Base-by-base conservation (phyloP, 306 rosid species). In the Mucuna pruriens region DNA sequence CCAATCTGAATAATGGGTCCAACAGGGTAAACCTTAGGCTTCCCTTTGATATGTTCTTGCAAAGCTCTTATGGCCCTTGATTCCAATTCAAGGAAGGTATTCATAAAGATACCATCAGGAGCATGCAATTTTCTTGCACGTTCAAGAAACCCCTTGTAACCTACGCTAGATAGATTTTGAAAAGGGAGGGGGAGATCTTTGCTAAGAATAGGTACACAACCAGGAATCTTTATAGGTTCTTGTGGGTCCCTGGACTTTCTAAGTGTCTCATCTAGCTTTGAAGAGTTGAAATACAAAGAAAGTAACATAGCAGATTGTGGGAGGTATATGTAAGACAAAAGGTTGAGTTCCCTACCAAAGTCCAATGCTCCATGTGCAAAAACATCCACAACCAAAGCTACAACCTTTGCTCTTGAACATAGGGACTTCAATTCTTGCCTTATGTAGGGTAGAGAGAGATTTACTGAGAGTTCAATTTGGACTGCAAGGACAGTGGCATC, bases 1-100 rank as follows among this genome's bases (percentile, higher is more conserved):
- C 69, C 85, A 9, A 4, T 70, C 16, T 84, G 81, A 52, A 39
- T 70, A n/a, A 84, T 73, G 9, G 90, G 90, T 57, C 90, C 90
- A 12, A 87, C 82, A 0, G 80, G 77, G 48, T 44, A 85, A 55
- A 81, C 42, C 71, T 3, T 3, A 0, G 81, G 71, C 60, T 75
- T 82, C 49, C 12, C 44, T 44, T 10, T 67, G 1, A 11, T 10
- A 4, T 20, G 34, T 66, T 74, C 76, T 1, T 44, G 75, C 31
- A 67, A 55, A 44, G 11, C 40, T 8, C 22, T 74, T 20, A 75
- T 8, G 6, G 71, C 22, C 49, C 20, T 70, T 82, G 39, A 16
- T 45, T 82, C 85, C 22, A 75, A 22, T 67, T 67, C 81, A 42
- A 15, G 11, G 39, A 82, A 82, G 63, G 61, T 81, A 22, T 85